phyloP scores from a whole-genome alignment of 345 rosid species.

The Arabis hirsuta region DNA sequence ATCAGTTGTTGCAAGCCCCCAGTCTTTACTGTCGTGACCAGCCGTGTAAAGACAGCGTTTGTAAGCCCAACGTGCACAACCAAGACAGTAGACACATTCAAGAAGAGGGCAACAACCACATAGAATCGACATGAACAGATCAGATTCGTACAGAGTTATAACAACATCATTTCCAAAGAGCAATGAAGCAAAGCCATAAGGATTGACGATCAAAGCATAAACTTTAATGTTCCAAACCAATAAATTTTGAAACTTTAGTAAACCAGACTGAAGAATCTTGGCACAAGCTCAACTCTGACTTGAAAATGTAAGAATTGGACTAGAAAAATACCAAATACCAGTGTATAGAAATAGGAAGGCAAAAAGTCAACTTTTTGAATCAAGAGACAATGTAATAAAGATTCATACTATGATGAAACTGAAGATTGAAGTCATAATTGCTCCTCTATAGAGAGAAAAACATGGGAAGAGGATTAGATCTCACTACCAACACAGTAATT shows the following conservation, averaged over 20 bases:
- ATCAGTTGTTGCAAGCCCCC: constrained; percentile 83
- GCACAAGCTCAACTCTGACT: not conserved
- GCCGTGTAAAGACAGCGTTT: constrained; percentile 91
- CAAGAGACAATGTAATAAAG: constrained; percentile 13
- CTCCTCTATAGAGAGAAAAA: constrained; percentile 10
- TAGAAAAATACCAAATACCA: not conserved
- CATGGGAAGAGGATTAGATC: constrained; percentile 1
- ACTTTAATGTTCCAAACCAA: constrained; percentile 5
- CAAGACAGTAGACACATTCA: constrained; percentile 91
- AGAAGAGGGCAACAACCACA: constrained; percentile 85
- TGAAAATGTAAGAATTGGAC: not conserved
- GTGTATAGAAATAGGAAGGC: not conserved
- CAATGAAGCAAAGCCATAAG: not conserved
- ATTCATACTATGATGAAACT: not conserved
- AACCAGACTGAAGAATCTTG: constrained; percentile 15
- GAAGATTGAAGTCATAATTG: constrained; percentile 14
- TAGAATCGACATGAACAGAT: constrained; percentile 64
- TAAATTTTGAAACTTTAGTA: constrained; percentile 25
- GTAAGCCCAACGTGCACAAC: constrained; percentile 98
- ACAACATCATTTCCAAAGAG: not conserved
- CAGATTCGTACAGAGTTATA: constrained; percentile 16
- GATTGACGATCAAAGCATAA: not conserved
- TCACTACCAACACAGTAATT: not conserved
- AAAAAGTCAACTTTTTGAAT: constrained; percentile 36
- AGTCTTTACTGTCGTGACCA: constrained; percentile 88